phyloP scores from a whole-genome alignment of 75 land plant genomes.

The Adiantum capillusveneris region DNA sequence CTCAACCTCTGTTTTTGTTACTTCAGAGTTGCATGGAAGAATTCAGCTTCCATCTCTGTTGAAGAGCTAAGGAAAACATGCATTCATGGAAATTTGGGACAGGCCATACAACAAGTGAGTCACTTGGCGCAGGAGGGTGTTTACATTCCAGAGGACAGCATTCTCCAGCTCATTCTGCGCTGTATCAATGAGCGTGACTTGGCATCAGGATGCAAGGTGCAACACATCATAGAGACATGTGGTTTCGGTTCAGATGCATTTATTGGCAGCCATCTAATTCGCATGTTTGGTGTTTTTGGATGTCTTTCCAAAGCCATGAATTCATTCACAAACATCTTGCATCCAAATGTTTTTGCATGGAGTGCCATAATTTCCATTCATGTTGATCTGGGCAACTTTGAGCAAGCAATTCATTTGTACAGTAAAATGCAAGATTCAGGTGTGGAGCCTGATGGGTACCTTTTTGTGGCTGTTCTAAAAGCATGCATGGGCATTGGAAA shows the following conservation, averaged over 20 bases:
- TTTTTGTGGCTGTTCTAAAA: slow-evolving; percentile 29
- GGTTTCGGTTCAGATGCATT: slow-evolving; percentile 6
- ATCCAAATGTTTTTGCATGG: slow-evolving; percentile 20
- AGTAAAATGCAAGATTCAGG: slow-evolving; percentile 12
- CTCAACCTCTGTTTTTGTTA: too few relatives aligned
- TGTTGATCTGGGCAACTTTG: neutral
- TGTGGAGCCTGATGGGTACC: slow-evolving; percentile 20
- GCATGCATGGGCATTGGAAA: slow-evolving; percentile 24
- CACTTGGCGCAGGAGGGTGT: neutral
- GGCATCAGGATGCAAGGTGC: neutral
- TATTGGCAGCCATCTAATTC: slow-evolving; percentile 8
- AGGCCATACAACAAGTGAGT: neutral
- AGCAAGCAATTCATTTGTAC: slow-evolving; percentile 7
- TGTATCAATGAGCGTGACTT: neutral
- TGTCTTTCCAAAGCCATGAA: neutral
- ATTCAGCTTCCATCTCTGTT: too few relatives aligned
- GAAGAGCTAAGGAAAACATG: too few relatives aligned
- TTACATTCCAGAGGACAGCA: neutral
- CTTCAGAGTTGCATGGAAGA: too few relatives aligned
- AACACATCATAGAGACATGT: neutral
- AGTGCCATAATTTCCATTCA: slow-evolving; percentile 3
- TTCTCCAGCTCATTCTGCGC: neutral
- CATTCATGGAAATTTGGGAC: neutral
- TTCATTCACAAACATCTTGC: neutral
- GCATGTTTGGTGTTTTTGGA: slow-evolving; percentile 7